Percentiles rank a stretch among this genome's conserved stretches.
phyloP scores from a whole-genome alignment of 2,329 filamentous ascomycete genomes.

The Coniochaeta hoffmannii region DNA sequence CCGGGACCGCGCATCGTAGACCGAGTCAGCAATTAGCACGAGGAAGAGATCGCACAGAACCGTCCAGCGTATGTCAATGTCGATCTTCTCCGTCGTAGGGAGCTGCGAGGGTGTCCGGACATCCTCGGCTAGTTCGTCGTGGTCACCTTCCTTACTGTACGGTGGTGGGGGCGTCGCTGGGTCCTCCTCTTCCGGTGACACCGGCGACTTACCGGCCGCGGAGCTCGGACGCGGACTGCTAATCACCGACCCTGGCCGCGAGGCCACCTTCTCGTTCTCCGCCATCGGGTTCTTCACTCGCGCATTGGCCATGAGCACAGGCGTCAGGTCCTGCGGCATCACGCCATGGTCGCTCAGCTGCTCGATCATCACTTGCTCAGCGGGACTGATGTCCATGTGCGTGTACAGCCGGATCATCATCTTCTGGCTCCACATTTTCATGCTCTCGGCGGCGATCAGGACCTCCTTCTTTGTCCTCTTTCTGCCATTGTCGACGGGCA shows the following conservation, averaged over 20 bases:
- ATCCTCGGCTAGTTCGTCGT: conserved; percentile 70
- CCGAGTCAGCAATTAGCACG: conserved; percentile 89
- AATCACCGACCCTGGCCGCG: background rate
- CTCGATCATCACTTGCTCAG: conserved; percentile 98
- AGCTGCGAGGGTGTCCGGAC: conserved; percentile 79
- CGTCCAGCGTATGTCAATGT: conserved; percentile 96
- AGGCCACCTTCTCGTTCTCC: conserved; percentile 21
- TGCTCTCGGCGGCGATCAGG: conserved; percentile 62
- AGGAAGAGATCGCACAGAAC: conserved; percentile 94
- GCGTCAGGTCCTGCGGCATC: conserved; percentile 72
- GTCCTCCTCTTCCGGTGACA: conserved; percentile 28
- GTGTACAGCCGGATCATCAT: conserved; percentile 93
- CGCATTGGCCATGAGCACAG: conserved; percentile 83
- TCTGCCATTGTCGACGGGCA: conserved; percentile 28
- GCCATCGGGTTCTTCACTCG: conserved; percentile 90
- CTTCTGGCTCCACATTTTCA: conserved; percentile 95
- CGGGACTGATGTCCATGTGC: conserved; percentile 92
- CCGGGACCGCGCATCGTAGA: conserved; percentile 85
- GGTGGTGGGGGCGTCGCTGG: conserved; percentile 46
- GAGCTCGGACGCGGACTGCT: conserved; percentile 5
- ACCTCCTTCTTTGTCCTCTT: conserved; percentile 67
- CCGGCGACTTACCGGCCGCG: conserved; percentile 1
- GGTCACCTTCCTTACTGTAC: conserved; percentile 56
- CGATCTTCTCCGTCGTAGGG: conserved; percentile 73
- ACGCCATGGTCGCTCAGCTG: conserved; percentile 92